Evolutionary conservation across 2,329 filamentous ascomycete genomes (phyloP), one percentile per base, ranked within the genome.

Genomic region (Colletotrichum melonis): DNA sequence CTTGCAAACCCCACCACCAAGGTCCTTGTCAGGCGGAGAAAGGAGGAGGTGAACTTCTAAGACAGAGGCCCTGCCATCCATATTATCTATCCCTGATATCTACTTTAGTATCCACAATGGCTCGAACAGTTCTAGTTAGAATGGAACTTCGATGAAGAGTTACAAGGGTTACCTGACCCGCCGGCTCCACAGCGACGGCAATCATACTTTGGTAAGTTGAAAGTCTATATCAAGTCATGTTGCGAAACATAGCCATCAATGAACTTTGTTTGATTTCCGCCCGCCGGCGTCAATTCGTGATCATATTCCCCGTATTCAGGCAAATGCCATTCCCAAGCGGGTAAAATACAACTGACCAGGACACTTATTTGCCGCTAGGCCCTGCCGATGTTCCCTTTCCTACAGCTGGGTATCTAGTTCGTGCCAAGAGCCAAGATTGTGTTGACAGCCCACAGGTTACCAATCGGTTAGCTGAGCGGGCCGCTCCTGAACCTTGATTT

Each of bases 1-100:
- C 52, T 67, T 16, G 64, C 69, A n/a, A 67, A 67, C 28, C 69
- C 69, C 5, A 63, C 57, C 6, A 59, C 49, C 3, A 72, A 54
- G 22, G 63, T 72, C 5, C 32, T 68, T 11, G 38, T 72, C 7
- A 54, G 64, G 9, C 57, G 69, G 2, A 55, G 69, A 14, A 72
- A 63, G 52, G 57, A 72, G 52, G 32, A 55, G 55, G 24, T 71
- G 28, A n/a, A 56, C 35, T 64, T 69, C 35, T 69, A 24, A 46
- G 35, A 46, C 9, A n/a, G 42, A 46, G 19, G n/a, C 19, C 19
- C 8, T 46, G 14, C 16, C 42, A 46, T n/a, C 42, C 19, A 46
- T n/a, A 19, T 46, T 6, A 46, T 46, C 19, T 46, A 46, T 42
- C 35, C 35, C 35, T 42, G 35, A 19, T 9, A 32, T 32, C 30